Conservation (phyloP, 192 early-diverging fungal genomes). For the Pilaira anomala region DNA sequence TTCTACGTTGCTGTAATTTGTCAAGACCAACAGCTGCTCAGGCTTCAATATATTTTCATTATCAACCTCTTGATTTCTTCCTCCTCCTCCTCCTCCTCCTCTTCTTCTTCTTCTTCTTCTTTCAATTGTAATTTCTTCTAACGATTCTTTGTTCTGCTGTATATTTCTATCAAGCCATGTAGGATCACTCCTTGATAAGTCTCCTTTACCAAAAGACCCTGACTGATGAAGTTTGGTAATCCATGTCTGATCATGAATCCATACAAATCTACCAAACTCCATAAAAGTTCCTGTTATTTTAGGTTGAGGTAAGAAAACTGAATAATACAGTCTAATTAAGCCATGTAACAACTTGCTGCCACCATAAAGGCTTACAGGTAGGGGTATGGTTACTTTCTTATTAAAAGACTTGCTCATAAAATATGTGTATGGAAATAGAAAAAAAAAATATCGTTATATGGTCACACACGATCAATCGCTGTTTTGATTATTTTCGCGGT, state of each 20-base stretch:
- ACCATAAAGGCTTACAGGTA: background rate
- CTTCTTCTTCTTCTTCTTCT: conserved; percentile 24
- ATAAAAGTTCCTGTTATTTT: conserved; percentile 12
- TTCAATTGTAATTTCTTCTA: conserved; percentile 43
- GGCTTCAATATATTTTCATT: conserved; percentile 2
- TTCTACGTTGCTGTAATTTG: conserved; percentile 43
- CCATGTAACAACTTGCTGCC: background rate
- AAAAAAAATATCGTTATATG: no score
- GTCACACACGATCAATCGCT: no score
- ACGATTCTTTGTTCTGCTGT: conserved; percentile 7
- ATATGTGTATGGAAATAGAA: no score
- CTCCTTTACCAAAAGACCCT: conserved; percentile 42
- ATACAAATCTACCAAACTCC: conserved; percentile 26
- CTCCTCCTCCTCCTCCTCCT: background rate
- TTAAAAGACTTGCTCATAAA: no score
- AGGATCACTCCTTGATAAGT: conserved; percentile 72
- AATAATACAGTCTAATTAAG: background rate
- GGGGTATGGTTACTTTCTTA: background rate
- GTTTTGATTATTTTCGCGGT: no score
- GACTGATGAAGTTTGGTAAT: conserved; percentile 46
- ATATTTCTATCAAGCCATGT: conserved; percentile 58
- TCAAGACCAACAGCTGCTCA: conserved; percentile 3
- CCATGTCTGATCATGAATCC: conserved; percentile 12
- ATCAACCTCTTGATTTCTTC: background rate
- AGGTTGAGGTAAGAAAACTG: background rate